Evolutionary conservation across 192 early-diverging fungal genomes (phyloP), one percentile per base, ranked within the genome.

Genomic region (Lunasporangiospora selenospora): DNA sequence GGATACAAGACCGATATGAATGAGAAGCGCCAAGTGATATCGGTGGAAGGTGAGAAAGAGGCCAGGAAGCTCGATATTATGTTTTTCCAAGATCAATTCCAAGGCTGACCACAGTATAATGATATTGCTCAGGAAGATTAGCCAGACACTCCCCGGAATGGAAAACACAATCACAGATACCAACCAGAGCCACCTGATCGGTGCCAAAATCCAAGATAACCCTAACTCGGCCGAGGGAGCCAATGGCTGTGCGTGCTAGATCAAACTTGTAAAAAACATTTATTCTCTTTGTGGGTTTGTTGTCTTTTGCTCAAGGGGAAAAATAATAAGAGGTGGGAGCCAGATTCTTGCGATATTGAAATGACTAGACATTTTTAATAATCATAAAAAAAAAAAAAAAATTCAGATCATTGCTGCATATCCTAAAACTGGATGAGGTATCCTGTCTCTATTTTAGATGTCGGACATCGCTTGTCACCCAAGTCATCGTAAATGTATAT

Each of bases 101-200:
- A 99, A 99, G 77, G 95, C 93, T 9, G 98, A 95, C 19, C 95
- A 98, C 77, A 99, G 98, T 77, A 95, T 99, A 31, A 99, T 98
- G 83, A 89, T 90, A 3, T 82, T 99, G 47, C 98, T 99, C 75
- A 88, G 92, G 60, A 96, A 95, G 75, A 97, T 99, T 76, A 96
- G 95, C 2, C 93, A 96, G 56, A 90, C 93, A 18, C 76, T 96
- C 36, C 86, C 86, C 9, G 93, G 95, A 7, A 90, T 90, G 82
- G 94, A 97, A 31, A 78, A 81, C 56, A 77, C 82, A 36, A 81
- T 86, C 16, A 75, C 65, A 39, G 84, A 90, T 15, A 51, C 64
- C 1, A 66, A 65, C 42, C 65, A 67, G 57, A 67, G 65, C 26
- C 69, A 73, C 38, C 69, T 73, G 13, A 73, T 73, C 15, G 69